Percentiles rank a stretch among this genome's conserved stretches.
Conservation (phyloP, 768 basidiomycete species). For the Leccinum broughii region DNA sequence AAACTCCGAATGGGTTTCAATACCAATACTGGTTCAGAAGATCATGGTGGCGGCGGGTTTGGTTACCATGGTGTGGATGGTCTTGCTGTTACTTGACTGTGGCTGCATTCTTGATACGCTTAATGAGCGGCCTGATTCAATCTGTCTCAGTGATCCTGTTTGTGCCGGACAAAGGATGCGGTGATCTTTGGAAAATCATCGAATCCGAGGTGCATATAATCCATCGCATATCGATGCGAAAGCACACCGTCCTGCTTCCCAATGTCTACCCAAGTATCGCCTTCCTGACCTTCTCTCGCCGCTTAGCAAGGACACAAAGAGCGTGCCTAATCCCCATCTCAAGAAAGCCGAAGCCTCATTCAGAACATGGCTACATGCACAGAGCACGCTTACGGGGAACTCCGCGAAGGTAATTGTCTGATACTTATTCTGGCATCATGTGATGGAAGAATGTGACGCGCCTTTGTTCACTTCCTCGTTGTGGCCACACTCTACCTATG, state of each 20-base stretch:
- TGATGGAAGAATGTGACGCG: background rate
- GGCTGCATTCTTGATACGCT: too few species aligned
- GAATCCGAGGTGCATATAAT: background rate
- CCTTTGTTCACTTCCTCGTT: background rate
- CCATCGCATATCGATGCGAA: background rate
- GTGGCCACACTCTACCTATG: background rate
- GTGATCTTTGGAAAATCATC: background rate
- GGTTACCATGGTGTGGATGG: too few species aligned
- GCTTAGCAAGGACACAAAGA: background rate
- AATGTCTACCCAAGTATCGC: background rate
- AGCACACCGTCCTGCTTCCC: background rate
- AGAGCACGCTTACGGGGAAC: background rate
- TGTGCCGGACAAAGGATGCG: too few species aligned
- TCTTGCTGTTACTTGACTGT: too few species aligned
- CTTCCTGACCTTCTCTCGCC: background rate
- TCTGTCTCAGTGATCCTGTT: too few species aligned
- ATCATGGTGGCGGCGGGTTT: too few species aligned
- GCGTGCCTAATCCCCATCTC: background rate
- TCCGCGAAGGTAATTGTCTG: background rate
- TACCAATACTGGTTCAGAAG: too few species aligned
- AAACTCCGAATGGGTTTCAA: too few species aligned
- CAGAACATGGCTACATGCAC: background rate
- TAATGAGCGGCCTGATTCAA: too few species aligned
- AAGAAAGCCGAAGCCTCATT: background rate
- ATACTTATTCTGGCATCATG: background rate